Base-by-base conservation (phyloP, 2,329 filamentous ascomycete species). In the Neonectria punicea region DNA sequence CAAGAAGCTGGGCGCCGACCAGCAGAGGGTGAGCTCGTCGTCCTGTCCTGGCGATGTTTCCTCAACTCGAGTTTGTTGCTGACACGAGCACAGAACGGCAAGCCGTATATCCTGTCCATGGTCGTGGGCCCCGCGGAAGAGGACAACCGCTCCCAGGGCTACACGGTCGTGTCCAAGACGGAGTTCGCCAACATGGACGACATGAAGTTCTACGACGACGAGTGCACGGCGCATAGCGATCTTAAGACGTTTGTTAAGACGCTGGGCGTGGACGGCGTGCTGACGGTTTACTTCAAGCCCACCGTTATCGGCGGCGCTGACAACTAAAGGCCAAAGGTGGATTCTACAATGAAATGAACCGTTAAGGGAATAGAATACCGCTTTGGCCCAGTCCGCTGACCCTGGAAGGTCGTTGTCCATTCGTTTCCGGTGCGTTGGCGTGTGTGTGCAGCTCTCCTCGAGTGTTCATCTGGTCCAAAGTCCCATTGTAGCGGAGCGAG, bases 151-250 rank as follows among this genome's bases (percentile, higher is more conserved):
- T 84, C 83, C 69, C 86, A 90, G 76, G 91, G 90, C 47, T 92
- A 85, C 81, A 92, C 89, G 8, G 73, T 93, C 58, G 83, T 87
- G 16, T 86, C 86, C 53, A 86, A 89, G 76, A 89, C 86, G 44
- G 85, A 87, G 51, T 93, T 93, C 74, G 84, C 85, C 50, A 89
- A 80, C 64, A 73, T 88, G 59, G 89, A 89, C 13, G 91, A 93
- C 76, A 89, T 93, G 86, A 83, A 87, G 70, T 93, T 86, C 80
- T 93, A 92, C 76, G 90, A 93, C 75, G 81, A 82, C 10, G 82
- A 75, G 58, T 85, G 83, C 70, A 63, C 72, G n/a, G 82, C 81
- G 2, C 84, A 86, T 67, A 70, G 73, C 61, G 75, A 67, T 25
- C 78, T 85, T 63, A 84, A 83, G 76, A 73, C 70, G 36, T 67